phyloP scores from a whole-genome alignment of 768 basidiomycete genomes.

The Suillus brevipes region DNA sequence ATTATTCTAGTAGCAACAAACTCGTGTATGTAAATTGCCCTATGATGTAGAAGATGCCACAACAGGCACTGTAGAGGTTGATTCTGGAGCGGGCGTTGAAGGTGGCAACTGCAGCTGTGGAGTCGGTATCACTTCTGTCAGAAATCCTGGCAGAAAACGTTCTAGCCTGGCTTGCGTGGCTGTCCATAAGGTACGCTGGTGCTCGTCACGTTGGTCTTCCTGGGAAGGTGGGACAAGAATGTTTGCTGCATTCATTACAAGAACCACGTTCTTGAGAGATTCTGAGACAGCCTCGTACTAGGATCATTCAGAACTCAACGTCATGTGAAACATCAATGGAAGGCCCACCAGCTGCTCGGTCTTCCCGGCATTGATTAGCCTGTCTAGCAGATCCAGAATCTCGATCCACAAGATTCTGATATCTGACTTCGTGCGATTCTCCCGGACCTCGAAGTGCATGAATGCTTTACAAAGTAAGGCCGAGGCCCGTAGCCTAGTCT shows the following conservation, averaged over 20 bases:
- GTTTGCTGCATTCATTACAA: slow-evolving; percentile 91
- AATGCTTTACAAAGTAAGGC: slow-evolving; percentile 94
- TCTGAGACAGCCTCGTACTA: slow-evolving; percentile 96
- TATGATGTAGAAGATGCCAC: slow-evolving; percentile 13
- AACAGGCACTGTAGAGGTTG: slow-evolving; percentile 7
- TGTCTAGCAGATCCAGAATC: slow-evolving; percentile 85
- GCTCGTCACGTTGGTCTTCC: slow-evolving; percentile 53
- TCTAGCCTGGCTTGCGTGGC: slow-evolving; percentile 86
- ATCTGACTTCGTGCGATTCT: slow-evolving; percentile 58
- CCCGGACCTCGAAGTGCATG: slow-evolving; percentile 86
- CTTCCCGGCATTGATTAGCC: slow-evolving; percentile 83
- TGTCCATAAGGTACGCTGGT: slow-evolving; percentile 75
- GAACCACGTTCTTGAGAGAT: slow-evolving; percentile 92
- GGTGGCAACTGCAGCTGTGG: slow-evolving; percentile 21
- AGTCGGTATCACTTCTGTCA: slow-evolving; percentile 64
- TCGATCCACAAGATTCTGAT: slow-evolving; percentile 82
- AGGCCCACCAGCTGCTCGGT: slow-evolving; percentile 81
- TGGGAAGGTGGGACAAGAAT: slow-evolving; percentile 65
- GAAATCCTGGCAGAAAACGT: slow-evolving; percentile 88
- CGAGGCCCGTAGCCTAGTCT: slow-evolving; percentile 84
- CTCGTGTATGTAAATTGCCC: slow-evolving; percentile 9
- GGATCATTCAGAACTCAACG: slow-evolving; percentile 10
- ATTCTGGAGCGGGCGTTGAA: slow-evolving; percentile 2
- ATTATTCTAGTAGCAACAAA: slow-evolving; percentile 8
- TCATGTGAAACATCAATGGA: background rate